Percentiles rank a stretch among this genome's conserved stretches.
phyloP scores from a whole-genome alignment of 257 asterid species.

The Capsicum rhomboideum region DNA sequence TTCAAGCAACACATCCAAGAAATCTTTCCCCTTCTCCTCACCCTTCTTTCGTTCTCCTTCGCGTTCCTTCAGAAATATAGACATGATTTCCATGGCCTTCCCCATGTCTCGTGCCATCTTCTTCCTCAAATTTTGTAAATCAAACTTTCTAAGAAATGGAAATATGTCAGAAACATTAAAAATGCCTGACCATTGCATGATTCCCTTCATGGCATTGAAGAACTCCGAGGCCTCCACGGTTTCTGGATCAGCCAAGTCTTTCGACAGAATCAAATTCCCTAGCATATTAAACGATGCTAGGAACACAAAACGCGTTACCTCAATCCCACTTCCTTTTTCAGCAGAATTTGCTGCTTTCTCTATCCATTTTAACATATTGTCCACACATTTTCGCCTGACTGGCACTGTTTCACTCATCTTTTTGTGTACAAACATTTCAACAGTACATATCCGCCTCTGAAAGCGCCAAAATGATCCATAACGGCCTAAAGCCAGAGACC shows the following conservation, averaged over 20 bases:
- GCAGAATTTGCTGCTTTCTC: slow-evolving; percentile 11
- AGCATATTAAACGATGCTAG: slow-evolving; percentile 42
- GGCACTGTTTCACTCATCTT: slow-evolving; percentile 31
- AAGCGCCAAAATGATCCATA: slow-evolving; percentile 52
- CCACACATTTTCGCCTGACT: slow-evolving; percentile 30
- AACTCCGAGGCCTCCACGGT: slow-evolving; percentile 40
- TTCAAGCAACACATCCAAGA: slow-evolving; percentile 12
- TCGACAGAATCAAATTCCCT: slow-evolving; percentile 49
- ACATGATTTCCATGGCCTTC: slow-evolving; percentile 27
- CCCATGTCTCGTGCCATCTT: slow-evolving; percentile 29
- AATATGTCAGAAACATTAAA: slow-evolving; percentile 47
- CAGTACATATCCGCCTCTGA: slow-evolving; percentile 46
- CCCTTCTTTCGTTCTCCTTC: slow-evolving; percentile 6
- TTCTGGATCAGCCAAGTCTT: slow-evolving; percentile 38
- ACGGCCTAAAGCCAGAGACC: slow-evolving; percentile 40
- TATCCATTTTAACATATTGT: slow-evolving; percentile 42
- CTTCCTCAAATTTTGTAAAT: slow-evolving; percentile 47
- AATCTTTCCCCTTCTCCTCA: slow-evolving; percentile 6
- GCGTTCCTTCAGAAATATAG: slow-evolving; percentile 28
- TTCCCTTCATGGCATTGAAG: slow-evolving; percentile 36
- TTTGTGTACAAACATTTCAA: slow-evolving; percentile 35
- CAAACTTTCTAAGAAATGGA: slow-evolving; percentile 36
- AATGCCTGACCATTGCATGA: slow-evolving; percentile 46
- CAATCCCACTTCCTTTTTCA: slow-evolving; percentile 2
- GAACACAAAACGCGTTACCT: slow-evolving; percentile 16